Percentiles rank a stretch among this genome's conserved stretches.
phyloP scores from a whole-genome alignment of 2,329 filamentous ascomycete species.

The Onygena corvina region DNA sequence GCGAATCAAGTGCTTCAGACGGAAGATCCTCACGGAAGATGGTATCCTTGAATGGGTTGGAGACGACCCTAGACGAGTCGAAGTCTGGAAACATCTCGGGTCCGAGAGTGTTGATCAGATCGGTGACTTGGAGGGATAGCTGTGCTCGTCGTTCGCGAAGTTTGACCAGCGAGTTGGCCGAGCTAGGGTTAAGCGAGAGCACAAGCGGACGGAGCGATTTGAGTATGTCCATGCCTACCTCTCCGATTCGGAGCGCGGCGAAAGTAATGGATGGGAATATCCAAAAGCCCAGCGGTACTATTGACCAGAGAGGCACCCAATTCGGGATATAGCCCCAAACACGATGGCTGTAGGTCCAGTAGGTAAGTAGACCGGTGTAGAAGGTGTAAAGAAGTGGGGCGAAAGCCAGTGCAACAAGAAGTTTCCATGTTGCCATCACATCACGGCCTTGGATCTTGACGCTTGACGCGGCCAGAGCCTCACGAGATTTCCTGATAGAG shows the following conservation, averaged over 20 bases:
- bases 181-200: constrained; percentile 71
- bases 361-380: constrained; percentile 62
- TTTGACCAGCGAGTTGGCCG: constrained; percentile 69
- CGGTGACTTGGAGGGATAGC: constrained; percentile 70
- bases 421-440: constrained; percentile 89
- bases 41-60: constrained; percentile 37
- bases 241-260: constrained; percentile 83
- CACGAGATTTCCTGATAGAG: constrained; percentile 66
- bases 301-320: constrained; percentile 66
- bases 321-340: constrained; percentile 69
- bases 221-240: constrained; percentile 97
- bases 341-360: constrained; percentile 69
- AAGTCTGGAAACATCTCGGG: constrained; percentile 98
- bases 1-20: background rate
- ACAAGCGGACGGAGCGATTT: constrained; percentile 85
- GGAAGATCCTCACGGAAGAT: constrained; percentile 8
- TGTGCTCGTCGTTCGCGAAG: constrained; percentile 60
- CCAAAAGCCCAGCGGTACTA: constrained; percentile 62
- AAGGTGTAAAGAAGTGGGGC: constrained; percentile 70
- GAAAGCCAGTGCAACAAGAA: constrained; percentile 73
- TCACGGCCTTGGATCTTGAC: constrained; percentile 83
- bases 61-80: constrained; percentile 59
- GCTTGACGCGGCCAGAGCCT: constrained; percentile 70
- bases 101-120: constrained; percentile 86
- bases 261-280: constrained; percentile 84